Evolutionary conservation across 345 rosid species (phyloP).

Genomic region (Erysimum cheiranthoides): DNA sequence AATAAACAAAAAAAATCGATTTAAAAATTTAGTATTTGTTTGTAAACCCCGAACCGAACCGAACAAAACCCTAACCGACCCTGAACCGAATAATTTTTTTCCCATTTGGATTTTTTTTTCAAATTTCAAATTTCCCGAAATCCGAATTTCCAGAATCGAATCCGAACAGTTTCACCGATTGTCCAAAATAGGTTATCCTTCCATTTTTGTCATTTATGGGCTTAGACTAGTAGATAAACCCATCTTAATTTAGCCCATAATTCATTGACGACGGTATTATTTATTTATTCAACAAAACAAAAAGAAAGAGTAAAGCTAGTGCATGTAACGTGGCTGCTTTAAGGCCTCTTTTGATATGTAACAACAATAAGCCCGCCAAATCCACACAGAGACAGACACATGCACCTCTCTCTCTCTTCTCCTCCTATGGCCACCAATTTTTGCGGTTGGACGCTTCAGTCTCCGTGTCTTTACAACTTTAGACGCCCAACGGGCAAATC

Average conservation of each 20-base stretch:
- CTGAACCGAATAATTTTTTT: no score
- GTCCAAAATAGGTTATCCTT: no score
- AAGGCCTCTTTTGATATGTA: constrained; percentile 35
- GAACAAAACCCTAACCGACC: no score
- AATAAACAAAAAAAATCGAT: no score
- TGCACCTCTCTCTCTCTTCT: constrained; percentile 10
- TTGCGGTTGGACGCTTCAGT: constrained; percentile 46
- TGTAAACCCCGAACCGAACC: no score
- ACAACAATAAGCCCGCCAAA: constrained; percentile 36
- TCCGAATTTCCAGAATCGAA: no score
- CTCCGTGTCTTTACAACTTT: constrained; percentile 37
- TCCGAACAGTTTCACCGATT: no score
- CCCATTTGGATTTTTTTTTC: no score
- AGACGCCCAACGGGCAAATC: constrained; percentile 41
- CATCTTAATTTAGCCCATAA: not conserved
- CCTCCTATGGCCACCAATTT: constrained; percentile 19
- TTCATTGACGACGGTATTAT: not conserved
- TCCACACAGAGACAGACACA: constrained; percentile 28
- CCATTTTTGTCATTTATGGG: not conserved
- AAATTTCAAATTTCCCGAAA: no score
- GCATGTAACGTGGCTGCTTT: constrained; percentile 48
- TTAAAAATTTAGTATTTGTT: no score
- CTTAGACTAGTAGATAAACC: not conserved
- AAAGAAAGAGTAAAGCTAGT: not conserved
- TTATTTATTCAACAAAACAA: no score